Evolutionary conservation across 352 stramenopile species (phyloP), one percentile per base, ranked within the genome.

Genomic region (Thraustochytrium striatum): DNA sequence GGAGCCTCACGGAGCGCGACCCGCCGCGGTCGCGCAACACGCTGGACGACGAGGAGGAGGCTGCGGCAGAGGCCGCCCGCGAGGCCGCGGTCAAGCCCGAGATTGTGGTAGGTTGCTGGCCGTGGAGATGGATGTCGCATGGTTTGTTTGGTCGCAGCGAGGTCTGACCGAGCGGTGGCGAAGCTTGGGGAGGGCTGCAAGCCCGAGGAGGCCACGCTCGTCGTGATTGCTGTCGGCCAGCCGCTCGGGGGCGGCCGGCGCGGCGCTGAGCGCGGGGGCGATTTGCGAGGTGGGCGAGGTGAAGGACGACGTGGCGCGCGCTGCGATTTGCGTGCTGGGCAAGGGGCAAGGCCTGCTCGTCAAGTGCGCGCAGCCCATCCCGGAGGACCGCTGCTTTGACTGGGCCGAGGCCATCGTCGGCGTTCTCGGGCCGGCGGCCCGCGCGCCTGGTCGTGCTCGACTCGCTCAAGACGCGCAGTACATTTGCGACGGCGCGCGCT

Each of bases 31-130:
- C 65, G 50, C 44, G 65, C 5, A 75, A 75, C 52, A 75, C 65
- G 39, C 65, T 75, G 39, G 65, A 75, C 32, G 65, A 75, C 8
- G 65, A 75, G 35, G 65, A 75, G 19, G 65, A 75, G 50, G 52
- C n/a, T 8, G 41, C 44, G 35, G 7, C 9, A 68, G 25, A 38
- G 33, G 19, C 25, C 21, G 41, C 65, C 25, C 21, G 39, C 32
- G 11, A 58, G 21, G 39, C n/a, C 11, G 33, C n/a, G 11, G 41
- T 28, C 0, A 11, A 25, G 21, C 65, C 65, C 0, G 35, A 72
- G 65, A 30, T 75, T 25, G 19, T 25, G 43, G 65, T 75, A 61
- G 16, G 65, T 75, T 5, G n/a, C n/a, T n/a, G n/a, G n/a, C n/a
- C n/a, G n/a, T n/a, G n/a, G n/a, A n/a, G n/a, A n/a, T n/a, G n/a